phyloP scores from a whole-genome alignment of 2,329 filamentous ascomycete species.

The Aspergillus glaucus region DNA sequence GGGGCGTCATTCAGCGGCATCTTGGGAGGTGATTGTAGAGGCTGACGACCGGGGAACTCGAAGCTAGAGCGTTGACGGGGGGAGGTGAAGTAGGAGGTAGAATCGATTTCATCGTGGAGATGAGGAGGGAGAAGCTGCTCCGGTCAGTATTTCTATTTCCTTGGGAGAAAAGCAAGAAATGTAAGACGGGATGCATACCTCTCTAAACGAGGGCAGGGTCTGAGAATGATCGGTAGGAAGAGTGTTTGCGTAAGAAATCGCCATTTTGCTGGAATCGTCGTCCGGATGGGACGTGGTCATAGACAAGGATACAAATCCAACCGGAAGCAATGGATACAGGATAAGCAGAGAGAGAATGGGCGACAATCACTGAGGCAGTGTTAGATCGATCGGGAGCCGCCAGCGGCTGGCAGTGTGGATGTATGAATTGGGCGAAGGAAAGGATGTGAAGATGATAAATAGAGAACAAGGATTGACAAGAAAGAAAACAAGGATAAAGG shows the following conservation, averaged over 20 bases:
- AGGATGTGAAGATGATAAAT: not conserved
- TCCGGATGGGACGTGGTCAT: slow-evolving; percentile 31
- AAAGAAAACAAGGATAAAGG: slow-evolving; percentile 1
- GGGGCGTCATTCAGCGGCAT: slow-evolving; percentile 15
- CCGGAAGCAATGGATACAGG: not conserved
- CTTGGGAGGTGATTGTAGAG: slow-evolving; percentile 15
- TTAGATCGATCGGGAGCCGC: slow-evolving; percentile 5
- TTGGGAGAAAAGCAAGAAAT: not conserved
- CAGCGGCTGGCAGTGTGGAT: not conserved
- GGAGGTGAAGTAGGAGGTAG: slow-evolving; percentile 27
- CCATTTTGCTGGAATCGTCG: slow-evolving; percentile 31
- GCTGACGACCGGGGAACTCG: slow-evolving; percentile 20
- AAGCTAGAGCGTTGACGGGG: slow-evolving; percentile 20
- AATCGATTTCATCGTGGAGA: slow-evolving; percentile 38
- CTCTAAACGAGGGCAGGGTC: slow-evolving; percentile 33
- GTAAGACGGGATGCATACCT: slow-evolving; percentile 20
- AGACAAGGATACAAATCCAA: slow-evolving; percentile 15
- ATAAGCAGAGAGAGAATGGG: not conserved
- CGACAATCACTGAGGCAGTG: not conserved
- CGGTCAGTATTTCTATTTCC: slow-evolving; percentile 7
- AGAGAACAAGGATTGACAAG: slow-evolving; percentile 1
- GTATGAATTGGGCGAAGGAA: not conserved
- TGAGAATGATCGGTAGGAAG: slow-evolving; percentile 27
- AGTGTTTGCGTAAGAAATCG: slow-evolving; percentile 32
- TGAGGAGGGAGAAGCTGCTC: slow-evolving; percentile 34